Evolutionary conservation across 2,329 filamentous ascomycete species (phyloP).

Genomic region (Nemania diffusa): DNA sequence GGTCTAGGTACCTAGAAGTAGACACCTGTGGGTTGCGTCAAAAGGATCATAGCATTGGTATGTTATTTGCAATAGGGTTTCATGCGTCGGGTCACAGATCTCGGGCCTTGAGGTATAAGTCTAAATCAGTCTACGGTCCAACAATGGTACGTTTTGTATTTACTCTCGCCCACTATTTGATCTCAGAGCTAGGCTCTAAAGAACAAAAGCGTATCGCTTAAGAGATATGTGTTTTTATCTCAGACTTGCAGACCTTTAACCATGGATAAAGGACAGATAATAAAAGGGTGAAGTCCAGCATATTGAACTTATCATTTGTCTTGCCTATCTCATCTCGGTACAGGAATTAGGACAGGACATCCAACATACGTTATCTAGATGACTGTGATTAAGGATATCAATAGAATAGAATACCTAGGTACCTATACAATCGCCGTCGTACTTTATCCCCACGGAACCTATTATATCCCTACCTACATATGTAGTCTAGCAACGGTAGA

Average conservation of each 20-base stretch:
- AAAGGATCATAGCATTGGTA: background rate
- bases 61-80: background rate
- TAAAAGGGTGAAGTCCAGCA: background rate
- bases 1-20: background rate
- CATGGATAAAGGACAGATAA: background rate
- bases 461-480: too few species aligned
- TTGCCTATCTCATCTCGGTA: too few species aligned
- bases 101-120: conserved; percentile 1
- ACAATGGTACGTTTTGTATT: conserved; percentile 8
- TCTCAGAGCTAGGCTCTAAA: background rate
- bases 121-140: background rate
- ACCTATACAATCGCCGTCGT: too few species aligned
- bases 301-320: too few species aligned
- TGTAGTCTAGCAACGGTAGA: too few species aligned
- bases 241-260: background rate
- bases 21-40: background rate
- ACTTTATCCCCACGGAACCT: too few species aligned
- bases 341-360: too few species aligned
- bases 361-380: too few species aligned
- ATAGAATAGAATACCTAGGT: too few species aligned
- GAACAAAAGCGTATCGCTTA: background rate
- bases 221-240: background rate
- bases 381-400: too few species aligned
- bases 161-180: conserved; percentile 7
- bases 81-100: conserved; percentile 7